Evolutionary conservation across 2,329 filamentous ascomycete genomes (phyloP).

Genomic region (Drechslerella coelobrocha): DNA sequence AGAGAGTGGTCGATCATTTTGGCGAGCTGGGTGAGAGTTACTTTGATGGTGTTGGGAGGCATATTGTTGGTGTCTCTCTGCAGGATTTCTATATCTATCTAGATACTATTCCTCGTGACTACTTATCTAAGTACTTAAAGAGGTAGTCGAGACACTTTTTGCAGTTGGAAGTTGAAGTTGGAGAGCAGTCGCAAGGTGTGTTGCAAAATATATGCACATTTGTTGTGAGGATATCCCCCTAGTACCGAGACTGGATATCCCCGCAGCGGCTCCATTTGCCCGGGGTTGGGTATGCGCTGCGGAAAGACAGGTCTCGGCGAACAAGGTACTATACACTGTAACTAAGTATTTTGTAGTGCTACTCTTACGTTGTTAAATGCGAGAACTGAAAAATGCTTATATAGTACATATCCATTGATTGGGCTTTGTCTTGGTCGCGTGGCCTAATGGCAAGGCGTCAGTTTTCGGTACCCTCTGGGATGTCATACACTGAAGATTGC

Average conservation of each 20-base stretch:
- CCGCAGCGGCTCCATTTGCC: too few species aligned
- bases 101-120: too few species aligned
- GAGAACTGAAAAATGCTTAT: constrained; percentile 4
- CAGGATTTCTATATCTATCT: background rate
- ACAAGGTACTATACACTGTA: too few species aligned
- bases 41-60: constrained; percentile 27
- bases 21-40: constrained; percentile 58
- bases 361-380: constrained; percentile 1
- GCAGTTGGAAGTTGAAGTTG: background rate
- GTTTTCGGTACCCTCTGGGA: constrained; percentile 45
- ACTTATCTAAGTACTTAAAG: too few species aligned
- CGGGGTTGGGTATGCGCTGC: too few species aligned
- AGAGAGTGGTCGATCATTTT: constrained; percentile 69
- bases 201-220: too few species aligned
- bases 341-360: too few species aligned
- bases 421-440: constrained; percentile 32
- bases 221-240: too few species aligned
- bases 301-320: too few species aligned
- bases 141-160: too few species aligned
- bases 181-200: too few species aligned
- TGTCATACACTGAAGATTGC: constrained; percentile 51
- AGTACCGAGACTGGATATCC: too few species aligned
- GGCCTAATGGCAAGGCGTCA: constrained; percentile 51
- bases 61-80: constrained; percentile 12
- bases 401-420: background rate